Conservation (phyloP, 192 early-diverging fungal genomes). For the Mycoemilia scoparia region DNA sequence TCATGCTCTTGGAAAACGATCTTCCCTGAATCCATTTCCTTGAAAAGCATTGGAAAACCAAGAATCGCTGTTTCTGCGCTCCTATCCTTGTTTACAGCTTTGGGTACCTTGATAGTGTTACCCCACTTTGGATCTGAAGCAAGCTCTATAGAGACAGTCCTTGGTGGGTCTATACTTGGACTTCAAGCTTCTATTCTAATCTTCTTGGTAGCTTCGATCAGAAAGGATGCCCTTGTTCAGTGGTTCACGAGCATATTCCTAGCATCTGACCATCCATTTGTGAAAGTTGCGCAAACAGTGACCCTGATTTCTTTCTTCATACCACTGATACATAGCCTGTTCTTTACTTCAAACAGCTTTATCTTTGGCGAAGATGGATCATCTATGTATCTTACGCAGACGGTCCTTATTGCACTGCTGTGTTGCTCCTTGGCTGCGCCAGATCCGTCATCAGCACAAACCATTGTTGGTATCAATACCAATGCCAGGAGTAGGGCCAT, state of each 20-base stretch:
- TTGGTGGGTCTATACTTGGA: constrained; percentile 15
- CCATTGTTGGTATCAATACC: constrained; percentile 3
- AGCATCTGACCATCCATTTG: constrained; percentile 5
- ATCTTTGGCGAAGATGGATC: constrained; percentile 75
- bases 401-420: constrained; percentile 34
- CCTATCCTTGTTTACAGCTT: not conserved
- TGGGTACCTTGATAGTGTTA: constrained; percentile 2
- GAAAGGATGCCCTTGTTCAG: no score
- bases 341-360: constrained; percentile 76
- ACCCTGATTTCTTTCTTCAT: constrained; percentile 19
- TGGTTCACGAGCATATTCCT: constrained; percentile 4
- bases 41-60: constrained; percentile 6
- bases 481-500: constrained; percentile 19
- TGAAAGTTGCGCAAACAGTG: constrained; percentile 16
- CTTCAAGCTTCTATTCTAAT: constrained; percentile 3
- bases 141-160: constrained; percentile 3
- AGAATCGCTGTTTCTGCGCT: constrained; percentile 1
- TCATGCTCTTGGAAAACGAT: not conserved
- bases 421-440: constrained; percentile 4
- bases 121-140: constrained; percentile 10
- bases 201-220: not conserved
- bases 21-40: no score
- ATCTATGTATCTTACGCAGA: constrained; percentile 43
- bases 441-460: not conserved
- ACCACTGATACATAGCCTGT: constrained; percentile 35